phyloP scores from a whole-genome alignment of 495 filamentous ascomycete species.

The Penicillium arizonense region DNA sequence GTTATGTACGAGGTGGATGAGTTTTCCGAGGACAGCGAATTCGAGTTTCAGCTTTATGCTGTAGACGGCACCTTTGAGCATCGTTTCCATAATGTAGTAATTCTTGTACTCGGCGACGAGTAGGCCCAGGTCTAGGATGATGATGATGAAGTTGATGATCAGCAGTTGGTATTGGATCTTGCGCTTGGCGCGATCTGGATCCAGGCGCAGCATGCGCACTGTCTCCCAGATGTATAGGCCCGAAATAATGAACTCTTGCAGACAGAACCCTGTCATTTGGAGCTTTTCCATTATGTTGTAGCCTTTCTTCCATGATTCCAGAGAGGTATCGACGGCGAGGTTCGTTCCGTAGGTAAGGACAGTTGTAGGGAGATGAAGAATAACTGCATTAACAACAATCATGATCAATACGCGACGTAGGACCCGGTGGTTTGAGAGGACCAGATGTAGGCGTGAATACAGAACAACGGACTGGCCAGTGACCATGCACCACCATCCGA shows the following conservation, averaged over 20 bases:
- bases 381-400: slow-evolving; percentile 56
- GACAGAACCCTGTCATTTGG: slow-evolving; percentile 60
- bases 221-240: slow-evolving; percentile 60
- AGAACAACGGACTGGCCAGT: slow-evolving; percentile 66
- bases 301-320: slow-evolving; percentile 30
- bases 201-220: slow-evolving; percentile 44
- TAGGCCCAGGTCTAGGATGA: slow-evolving; percentile 53
- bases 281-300: slow-evolving; percentile 62
- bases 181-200: slow-evolving; percentile 42
- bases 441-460: slow-evolving; percentile 65
- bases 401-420: slow-evolving; percentile 54
- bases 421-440: slow-evolving; percentile 48
- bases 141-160: slow-evolving; percentile 56
- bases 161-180: slow-evolving; percentile 59
- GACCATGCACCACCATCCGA: slow-evolving; percentile 65
- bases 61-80: slow-evolving; percentile 60
- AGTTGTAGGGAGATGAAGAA: slow-evolving; percentile 56
- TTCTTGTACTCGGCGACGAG: slow-evolving; percentile 56
- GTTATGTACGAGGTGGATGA: slow-evolving; percentile 41
- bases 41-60: slow-evolving; percentile 67
- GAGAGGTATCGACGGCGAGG: slow-evolving; percentile 22
- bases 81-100: slow-evolving; percentile 57
- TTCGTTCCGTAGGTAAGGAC: slow-evolving; percentile 58
- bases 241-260: slow-evolving; percentile 63
- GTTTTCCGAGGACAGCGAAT: slow-evolving; percentile 57